These are phyloP conservation scores for Sungouiella blattae DNA, from an alignment of 805 yeast species.

Conservation along the genomic window DNA sequence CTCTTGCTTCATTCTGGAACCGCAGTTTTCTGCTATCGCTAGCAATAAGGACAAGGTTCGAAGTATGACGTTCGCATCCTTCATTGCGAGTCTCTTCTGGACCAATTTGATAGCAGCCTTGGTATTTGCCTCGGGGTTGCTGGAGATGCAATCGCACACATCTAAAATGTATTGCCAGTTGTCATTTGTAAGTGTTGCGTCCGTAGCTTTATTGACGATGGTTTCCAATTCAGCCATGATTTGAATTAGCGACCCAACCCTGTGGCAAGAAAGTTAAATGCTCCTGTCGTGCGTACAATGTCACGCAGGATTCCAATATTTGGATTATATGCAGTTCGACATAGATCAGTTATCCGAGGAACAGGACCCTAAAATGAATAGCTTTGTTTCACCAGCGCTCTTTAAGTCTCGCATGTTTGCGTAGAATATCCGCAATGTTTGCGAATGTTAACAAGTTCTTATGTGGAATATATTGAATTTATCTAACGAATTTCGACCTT, in stretches of 20 bases:
- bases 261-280: not conserved
- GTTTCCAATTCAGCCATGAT: constrained; percentile 13
- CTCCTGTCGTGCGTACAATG: too few species aligned
- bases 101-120: constrained; percentile 28
- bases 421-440: too few species aligned
- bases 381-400: too few species aligned
- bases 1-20: constrained; percentile 42
- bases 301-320: too few species aligned
- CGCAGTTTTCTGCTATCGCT: constrained; percentile 44
- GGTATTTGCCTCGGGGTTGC: constrained; percentile 36
- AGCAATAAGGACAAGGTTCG: constrained; percentile 34
- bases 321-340: too few species aligned
- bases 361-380: too few species aligned
- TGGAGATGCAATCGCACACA: constrained; percentile 37
- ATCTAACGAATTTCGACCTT: too few species aligned
- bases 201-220: constrained; percentile 36
- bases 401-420: too few species aligned
- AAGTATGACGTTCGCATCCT: constrained; percentile 40
- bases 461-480: too few species aligned
- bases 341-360: too few species aligned
- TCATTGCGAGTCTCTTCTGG: constrained; percentile 21
- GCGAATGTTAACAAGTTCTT: too few species aligned
- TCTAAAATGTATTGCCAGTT: constrained; percentile 44
- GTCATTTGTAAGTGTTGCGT: constrained; percentile 37
- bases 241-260: not conserved